These are phyloP conservation scores for Xylaria scruposa DNA, from an alignment of 495 filamentous ascomycete genomes.

Conservation along the genomic window DNA sequence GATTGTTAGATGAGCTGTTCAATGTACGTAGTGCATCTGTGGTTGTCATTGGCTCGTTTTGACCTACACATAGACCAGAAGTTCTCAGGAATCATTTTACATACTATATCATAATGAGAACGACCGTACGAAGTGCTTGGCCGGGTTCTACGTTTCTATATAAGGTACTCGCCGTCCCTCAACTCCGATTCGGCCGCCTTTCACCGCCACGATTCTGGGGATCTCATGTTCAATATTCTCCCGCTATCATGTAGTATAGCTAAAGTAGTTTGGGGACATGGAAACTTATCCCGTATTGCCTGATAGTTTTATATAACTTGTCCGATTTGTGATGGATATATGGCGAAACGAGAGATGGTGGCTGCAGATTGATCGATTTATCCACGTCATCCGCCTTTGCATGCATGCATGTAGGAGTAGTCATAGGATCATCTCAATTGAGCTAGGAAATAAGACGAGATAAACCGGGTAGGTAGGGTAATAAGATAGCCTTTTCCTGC, in stretches of 20 bases:
- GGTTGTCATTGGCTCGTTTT: not conserved
- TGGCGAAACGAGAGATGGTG: not conserved
- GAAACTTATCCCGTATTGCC: not conserved
- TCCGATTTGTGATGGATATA: not conserved
- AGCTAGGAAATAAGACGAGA: not conserved
- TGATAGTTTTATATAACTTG: not conserved
- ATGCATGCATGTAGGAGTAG: constrained; percentile 27
- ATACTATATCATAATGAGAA: not conserved
- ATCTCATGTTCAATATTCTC: not conserved
- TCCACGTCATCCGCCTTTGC: constrained; percentile 12
- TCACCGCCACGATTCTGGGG: not conserved
- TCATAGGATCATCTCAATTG: constrained; percentile 21
- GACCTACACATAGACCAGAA: not conserved
- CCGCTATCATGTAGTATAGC: not conserved
- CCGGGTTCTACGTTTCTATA: not conserved
- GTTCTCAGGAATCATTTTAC: not conserved
- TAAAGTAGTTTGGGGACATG: not conserved
- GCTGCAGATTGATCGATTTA: constrained; percentile 10
- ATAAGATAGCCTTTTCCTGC: not conserved
- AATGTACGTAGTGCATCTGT: not conserved
- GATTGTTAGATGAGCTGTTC: not conserved
- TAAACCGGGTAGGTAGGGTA: not conserved
- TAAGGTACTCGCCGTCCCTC: not conserved
- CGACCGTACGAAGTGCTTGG: not conserved
- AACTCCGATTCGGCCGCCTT: not conserved